Conservation (phyloP, 176 grass and related monocot species). For the Musa beccarii region DNA sequence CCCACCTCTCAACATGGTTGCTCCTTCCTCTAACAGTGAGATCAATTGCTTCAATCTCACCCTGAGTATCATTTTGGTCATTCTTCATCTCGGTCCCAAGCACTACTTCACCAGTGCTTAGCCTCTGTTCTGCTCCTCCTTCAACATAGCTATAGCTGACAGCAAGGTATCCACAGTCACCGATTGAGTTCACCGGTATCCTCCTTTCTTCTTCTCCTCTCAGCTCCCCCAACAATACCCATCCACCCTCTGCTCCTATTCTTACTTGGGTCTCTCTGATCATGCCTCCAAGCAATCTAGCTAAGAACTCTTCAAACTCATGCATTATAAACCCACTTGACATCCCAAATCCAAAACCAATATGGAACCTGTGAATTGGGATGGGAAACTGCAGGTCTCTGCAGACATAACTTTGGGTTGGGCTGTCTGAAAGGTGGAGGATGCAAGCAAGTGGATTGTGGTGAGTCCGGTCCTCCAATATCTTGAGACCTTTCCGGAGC, state of each 20-base stretch:
- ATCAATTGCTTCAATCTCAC: conserved; percentile 28
- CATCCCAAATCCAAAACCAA: conserved; percentile 63
- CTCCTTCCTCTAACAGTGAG: conserved; percentile 38
- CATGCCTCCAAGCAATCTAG: conserved; percentile 60
- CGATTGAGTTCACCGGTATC: conserved; percentile 52
- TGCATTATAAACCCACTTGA: conserved; percentile 74
- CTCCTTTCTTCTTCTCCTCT: conserved; percentile 79
- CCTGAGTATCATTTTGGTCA: conserved; percentile 15
- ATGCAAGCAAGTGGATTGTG: conserved; percentile 74
- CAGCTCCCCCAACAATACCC: conserved; percentile 65
- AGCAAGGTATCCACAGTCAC: conserved; percentile 48
- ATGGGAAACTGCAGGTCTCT: conserved; percentile 31
- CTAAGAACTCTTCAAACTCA: conserved; percentile 80
- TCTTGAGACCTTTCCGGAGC: conserved; percentile 70
- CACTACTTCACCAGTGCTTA: conserved; percentile 42
- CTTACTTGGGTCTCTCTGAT: conserved; percentile 63
- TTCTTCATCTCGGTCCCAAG: conserved; percentile 58
- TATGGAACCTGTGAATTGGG: conserved; percentile 64
- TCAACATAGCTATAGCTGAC: conserved; percentile 71
- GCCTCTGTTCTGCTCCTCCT: conserved; percentile 50
- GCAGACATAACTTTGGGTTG: conserved; percentile 24
- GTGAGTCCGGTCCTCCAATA: conserved; percentile 81
- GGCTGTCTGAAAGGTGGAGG: conserved; percentile 64
- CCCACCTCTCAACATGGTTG: conserved; percentile 50
- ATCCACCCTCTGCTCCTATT: conserved; percentile 51